Evolutionary conservation across 768 basidiomycete species (phyloP).

Genomic region (Thelephora aurantiotincta): DNA sequence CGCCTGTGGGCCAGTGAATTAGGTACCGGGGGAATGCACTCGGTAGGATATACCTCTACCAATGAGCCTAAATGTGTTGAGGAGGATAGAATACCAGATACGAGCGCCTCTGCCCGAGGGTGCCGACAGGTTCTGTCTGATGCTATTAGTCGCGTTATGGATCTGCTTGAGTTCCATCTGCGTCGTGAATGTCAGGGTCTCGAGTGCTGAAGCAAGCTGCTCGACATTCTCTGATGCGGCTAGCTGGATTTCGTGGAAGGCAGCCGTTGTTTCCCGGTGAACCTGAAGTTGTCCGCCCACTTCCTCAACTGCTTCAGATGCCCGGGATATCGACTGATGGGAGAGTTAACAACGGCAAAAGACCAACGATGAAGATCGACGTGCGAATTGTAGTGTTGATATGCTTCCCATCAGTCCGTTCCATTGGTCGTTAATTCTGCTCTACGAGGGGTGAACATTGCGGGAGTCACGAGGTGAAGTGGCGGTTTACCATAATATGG

Average conservation of each 20-base stretch:
- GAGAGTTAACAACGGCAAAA: no score
- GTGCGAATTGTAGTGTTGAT: no score
- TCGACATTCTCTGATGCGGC: constrained; percentile 22
- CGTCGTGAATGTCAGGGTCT: constrained; percentile 24
- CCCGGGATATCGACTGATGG: background rate
- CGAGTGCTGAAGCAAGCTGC: constrained; percentile 21
- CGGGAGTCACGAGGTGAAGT: background rate
- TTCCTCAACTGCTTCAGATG: constrained; percentile 12
- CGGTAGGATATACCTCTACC: background rate
- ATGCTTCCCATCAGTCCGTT: no score
- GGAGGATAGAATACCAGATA: background rate
- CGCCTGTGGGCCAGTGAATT: background rate
- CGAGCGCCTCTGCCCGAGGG: background rate
- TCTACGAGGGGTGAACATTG: background rate
- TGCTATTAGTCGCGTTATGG: constrained; percentile 25
- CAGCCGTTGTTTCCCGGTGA: constrained; percentile 18
- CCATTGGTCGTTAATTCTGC: no score
- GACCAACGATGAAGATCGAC: no score
- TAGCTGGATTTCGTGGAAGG: constrained; percentile 21
- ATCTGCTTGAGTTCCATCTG: constrained; percentile 31
- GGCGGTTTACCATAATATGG: no score
- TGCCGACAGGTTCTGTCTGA: constrained; percentile 18
- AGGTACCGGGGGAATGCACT: background rate
- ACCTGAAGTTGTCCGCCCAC: constrained; percentile 12
- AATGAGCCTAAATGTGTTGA: background rate